A percentile compares a stretch with the other conserved stretches of the same genome.
Evolutionary conservation across 129 eudicot genomes (phyloP).

Genomic region (Arctium minus): DNA sequence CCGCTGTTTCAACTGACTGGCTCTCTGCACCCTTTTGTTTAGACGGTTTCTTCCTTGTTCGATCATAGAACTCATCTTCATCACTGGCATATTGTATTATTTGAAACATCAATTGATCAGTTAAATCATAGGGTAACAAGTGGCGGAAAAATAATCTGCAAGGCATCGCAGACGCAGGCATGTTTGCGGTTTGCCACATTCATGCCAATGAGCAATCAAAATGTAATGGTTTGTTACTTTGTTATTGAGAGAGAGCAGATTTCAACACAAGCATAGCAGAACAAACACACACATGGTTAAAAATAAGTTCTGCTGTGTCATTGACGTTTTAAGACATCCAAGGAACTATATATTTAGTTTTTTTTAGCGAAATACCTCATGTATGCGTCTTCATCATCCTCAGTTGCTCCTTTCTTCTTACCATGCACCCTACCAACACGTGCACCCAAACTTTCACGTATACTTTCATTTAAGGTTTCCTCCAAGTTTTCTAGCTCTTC

Average conservation of each 20-base stretch:
- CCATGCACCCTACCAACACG: constrained; percentile 62
- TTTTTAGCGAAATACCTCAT: constrained; percentile 44
- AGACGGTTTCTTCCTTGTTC: constrained; percentile 62
- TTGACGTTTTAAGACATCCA: not conserved
- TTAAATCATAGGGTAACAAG: not conserved
- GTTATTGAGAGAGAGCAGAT: not conserved
- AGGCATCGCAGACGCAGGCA: not conserved
- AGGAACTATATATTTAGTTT: no score
- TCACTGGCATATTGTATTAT: constrained; percentile 44
- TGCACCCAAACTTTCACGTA: constrained; percentile 95
- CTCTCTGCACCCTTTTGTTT: constrained; percentile 55
- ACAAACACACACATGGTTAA: no score
- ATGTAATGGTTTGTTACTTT: not conserved
- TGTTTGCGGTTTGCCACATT: not conserved
- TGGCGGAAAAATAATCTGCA: not conserved
- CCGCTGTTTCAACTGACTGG: constrained; percentile 85
- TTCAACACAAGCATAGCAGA: no score
- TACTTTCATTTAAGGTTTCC: constrained; percentile 95
- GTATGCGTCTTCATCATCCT: constrained; percentile 75
- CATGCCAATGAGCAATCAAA: not conserved
- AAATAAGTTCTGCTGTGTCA: not conserved
- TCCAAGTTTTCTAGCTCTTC: constrained; percentile 99
- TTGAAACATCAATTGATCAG: not conserved
- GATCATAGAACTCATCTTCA: constrained; percentile 97
- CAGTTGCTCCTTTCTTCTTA: constrained; percentile 59